phyloP scores from a whole-genome alignment of 2,329 filamentous ascomycete genomes.

The Fusarium chaquense region DNA sequence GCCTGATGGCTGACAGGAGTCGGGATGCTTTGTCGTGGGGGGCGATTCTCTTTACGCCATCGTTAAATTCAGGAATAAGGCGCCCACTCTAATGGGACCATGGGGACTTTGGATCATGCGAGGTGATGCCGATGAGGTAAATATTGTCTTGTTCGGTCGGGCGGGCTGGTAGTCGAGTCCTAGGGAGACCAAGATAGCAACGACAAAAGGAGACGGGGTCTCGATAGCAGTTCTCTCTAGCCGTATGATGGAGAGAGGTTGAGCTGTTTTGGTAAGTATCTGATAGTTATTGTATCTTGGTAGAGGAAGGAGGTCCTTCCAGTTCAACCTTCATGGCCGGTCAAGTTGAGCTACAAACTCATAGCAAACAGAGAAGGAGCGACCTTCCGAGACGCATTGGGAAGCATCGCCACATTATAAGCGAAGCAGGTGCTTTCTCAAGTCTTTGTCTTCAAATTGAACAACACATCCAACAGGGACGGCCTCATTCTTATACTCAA shows the following conservation, averaged over 20 bases:
- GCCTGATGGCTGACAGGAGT: constrained; percentile 20
- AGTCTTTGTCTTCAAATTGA: neutral
- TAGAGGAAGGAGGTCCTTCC: neutral
- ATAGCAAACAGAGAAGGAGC: neutral
- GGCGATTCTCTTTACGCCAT: constrained; percentile 26
- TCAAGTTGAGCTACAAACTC: neutral
- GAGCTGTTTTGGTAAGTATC: neutral
- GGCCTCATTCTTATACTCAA: constrained; percentile 37
- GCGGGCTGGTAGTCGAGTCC: neutral
- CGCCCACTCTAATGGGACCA: constrained; percentile 38
- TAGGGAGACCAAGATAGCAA: neutral
- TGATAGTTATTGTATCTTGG: neutral
- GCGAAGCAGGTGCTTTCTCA: constrained; percentile 1
- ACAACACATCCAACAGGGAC: constrained; percentile 2
- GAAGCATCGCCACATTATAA: neutral
- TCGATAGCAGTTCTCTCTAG: neutral
- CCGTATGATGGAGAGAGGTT: neutral
- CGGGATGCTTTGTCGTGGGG: constrained; percentile 33
- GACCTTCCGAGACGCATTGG: neutral
- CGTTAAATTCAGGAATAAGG: constrained; percentile 22
- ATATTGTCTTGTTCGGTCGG: constrained; percentile 14
- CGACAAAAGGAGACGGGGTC: constrained; percentile 18
- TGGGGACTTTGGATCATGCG: constrained; percentile 20
- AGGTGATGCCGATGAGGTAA: constrained; percentile 32
- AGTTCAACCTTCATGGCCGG: neutral